Percentiles rank a stretch among this genome's conserved stretches.
phyloP scores from a whole-genome alignment of 495 filamentous ascomycete species.

The Neurospora hispaniola region DNA sequence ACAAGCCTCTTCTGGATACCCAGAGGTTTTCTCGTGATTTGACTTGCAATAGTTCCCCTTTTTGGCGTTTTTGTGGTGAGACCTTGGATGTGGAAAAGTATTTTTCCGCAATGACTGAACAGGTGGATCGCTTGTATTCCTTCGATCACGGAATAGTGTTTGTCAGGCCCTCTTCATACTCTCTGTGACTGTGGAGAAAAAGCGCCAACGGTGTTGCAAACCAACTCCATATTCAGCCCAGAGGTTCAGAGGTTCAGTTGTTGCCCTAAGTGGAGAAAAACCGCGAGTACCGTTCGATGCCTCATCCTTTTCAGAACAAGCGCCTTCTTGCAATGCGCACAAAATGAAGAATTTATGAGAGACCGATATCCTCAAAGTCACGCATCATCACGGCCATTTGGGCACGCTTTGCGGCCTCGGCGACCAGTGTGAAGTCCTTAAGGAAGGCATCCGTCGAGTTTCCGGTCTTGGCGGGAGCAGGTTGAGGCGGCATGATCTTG shows the following conservation, averaged over 20 bases:
- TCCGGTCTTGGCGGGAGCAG: slow-evolving; percentile 16
- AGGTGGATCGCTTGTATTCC: background rate
- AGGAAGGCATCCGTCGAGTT: slow-evolving; percentile 52
- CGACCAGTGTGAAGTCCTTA: slow-evolving; percentile 73
- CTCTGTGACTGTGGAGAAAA: too few species aligned
- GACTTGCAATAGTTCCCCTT: background rate
- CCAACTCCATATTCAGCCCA: background rate
- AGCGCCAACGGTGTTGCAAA: background rate
- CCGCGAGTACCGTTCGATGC: background rate
- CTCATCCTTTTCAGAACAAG: background rate
- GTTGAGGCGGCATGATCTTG: slow-evolving; percentile 26
- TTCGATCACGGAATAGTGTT: too few species aligned
- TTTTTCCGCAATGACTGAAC: background rate
- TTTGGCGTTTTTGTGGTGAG: background rate
- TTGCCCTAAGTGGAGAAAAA: background rate
- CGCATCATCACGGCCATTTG: slow-evolving; percentile 80
- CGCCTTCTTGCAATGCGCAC: background rate
- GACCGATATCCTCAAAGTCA: slow-evolving; percentile 60
- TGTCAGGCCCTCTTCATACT: too few species aligned
- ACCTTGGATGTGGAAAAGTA: background rate
- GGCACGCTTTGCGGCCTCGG: slow-evolving; percentile 90
- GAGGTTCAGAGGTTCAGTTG: background rate
- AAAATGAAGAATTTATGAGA: slow-evolving; percentile 27
- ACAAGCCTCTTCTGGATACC: background rate
- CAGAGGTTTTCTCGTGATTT: background rate